These are phyloP conservation scores for Epipyxis sp. DNA, from an alignment of 108 stramenopile species.

Conservation along the genomic window DNA sequence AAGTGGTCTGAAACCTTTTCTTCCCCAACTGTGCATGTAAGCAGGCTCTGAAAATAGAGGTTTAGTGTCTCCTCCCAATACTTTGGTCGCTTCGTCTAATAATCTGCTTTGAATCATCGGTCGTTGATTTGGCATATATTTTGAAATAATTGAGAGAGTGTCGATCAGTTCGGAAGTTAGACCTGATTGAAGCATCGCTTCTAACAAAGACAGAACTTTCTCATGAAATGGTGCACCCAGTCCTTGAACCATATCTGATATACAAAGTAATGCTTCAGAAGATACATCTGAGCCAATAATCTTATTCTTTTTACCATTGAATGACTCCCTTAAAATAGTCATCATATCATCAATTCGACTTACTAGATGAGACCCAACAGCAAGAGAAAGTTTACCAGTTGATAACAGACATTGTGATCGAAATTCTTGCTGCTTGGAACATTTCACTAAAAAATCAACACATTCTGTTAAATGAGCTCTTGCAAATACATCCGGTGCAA, in stretches of 20 bases:
- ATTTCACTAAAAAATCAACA: slow-evolving; percentile 23
- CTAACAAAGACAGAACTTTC: slow-evolving; percentile 62
- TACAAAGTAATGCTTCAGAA: slow-evolving; percentile 72
- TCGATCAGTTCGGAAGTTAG: slow-evolving; percentile 74
- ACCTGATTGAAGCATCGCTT: slow-evolving; percentile 82
- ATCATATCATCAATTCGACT: slow-evolving; percentile 69
- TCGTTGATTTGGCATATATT: slow-evolving; percentile 59
- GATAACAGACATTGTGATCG: slow-evolving; percentile 7
- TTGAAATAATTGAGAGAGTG: slow-evolving; percentile 73
- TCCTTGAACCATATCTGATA: slow-evolving; percentile 82
- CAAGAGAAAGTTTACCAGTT: slow-evolving; percentile 11
- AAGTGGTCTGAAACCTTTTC: neutral
- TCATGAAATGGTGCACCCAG: slow-evolving; percentile 64
- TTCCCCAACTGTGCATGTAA: neutral
- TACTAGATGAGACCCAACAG: slow-evolving; percentile 17
- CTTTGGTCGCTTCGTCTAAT: slow-evolving; percentile 73
- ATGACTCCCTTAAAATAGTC: slow-evolving; percentile 59
- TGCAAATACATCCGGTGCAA: slow-evolving; percentile 75
- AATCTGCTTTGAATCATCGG: slow-evolving; percentile 69
- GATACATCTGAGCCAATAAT: slow-evolving; percentile 28
- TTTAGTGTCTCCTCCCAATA: slow-evolving; percentile 25
- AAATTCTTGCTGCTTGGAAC: neutral
- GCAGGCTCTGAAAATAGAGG: neutral
- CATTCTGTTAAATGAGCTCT: slow-evolving; percentile 66
- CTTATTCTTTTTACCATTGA: slow-evolving; percentile 39